Evolutionary conservation across 768 basidiomycete genomes (phyloP).

Genomic region (Russula olivacea): DNA sequence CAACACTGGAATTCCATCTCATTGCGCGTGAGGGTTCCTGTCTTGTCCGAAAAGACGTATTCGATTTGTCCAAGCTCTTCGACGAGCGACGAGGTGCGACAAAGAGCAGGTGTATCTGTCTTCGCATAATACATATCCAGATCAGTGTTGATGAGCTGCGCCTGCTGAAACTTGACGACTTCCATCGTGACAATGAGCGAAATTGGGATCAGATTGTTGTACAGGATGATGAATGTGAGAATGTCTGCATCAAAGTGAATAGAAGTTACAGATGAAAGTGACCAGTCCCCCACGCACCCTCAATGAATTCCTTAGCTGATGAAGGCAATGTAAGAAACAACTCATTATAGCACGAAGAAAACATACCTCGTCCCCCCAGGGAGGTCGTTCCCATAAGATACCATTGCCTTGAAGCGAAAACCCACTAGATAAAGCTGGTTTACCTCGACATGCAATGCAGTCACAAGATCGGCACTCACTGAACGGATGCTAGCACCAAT

Average conservation of each 20-base stretch:
- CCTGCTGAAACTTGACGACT: constrained; percentile 98
- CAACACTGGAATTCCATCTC: constrained; percentile 97
- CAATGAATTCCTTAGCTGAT: constrained; percentile 70
- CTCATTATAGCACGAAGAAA: constrained; percentile 1
- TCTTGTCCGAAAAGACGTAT: constrained; percentile 93
- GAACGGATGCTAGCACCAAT: constrained; percentile 87
- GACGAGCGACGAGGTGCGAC: constrained; percentile 95
- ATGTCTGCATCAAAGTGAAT: constrained; percentile 54
- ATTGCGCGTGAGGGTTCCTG: constrained; percentile 92
- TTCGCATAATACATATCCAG: constrained; percentile 96
- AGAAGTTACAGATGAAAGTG: background rate
- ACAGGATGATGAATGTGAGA: constrained; percentile 95
- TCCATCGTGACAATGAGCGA: constrained; percentile 99
- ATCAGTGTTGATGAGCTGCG: constrained; percentile 93
- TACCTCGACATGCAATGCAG: background rate
- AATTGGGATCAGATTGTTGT: constrained; percentile 98
- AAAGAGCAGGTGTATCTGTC: constrained; percentile 95
- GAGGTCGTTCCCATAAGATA: constrained; percentile 67
- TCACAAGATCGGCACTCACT: constrained; percentile 34
- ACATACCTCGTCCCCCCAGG: constrained; percentile 55
- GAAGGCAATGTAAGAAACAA: constrained; percentile 6
- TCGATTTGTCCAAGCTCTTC: constrained; percentile 98
- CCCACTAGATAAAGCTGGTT: constrained; percentile 49
- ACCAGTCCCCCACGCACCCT: constrained; percentile 46
- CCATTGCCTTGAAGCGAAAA: constrained; percentile 84